phyloP scores from a whole-genome alignment of 164 flowering plant species.

The Macadamia tetraphylla region DNA sequence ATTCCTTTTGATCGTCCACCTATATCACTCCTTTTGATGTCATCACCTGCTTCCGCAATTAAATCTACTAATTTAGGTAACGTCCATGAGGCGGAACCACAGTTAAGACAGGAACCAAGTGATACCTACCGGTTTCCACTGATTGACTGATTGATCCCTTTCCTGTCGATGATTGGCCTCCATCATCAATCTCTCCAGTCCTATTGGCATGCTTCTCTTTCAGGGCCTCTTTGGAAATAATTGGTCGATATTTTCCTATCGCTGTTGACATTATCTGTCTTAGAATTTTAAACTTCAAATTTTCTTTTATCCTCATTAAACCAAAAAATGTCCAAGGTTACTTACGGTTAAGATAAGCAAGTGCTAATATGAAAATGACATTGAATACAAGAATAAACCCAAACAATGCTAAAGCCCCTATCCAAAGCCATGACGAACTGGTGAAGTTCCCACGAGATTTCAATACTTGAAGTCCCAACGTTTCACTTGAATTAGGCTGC shows the following conservation, averaged over 20 bases:
- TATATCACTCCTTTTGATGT: background rate
- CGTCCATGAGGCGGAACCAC: no score
- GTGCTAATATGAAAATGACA: conserved; percentile 22
- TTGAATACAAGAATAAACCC: conserved; percentile 32
- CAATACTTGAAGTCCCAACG: conserved; percentile 26
- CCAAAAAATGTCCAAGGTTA: background rate
- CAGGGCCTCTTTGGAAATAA: conserved; percentile 15
- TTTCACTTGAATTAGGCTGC: background rate
- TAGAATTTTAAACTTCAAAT: background rate
- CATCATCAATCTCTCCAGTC: background rate
- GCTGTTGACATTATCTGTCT: background rate
- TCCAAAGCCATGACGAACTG: conserved; percentile 37
- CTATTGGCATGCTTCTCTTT: conserved; percentile 7
- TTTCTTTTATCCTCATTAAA: background rate
- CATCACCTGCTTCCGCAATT: background rate
- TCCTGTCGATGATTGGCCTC: background rate
- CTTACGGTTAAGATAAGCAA: conserved; percentile 40
- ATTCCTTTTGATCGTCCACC: conserved; percentile 2
- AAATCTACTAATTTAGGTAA: background rate
- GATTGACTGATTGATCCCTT: background rate
- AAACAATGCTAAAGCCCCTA: conserved; percentile 33
- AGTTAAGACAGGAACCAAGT: background rate
- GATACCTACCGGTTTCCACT: background rate
- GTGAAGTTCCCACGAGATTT: conserved; percentile 30
- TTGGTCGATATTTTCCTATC: conserved; percentile 7